phyloP scores from a whole-genome alignment of 2,329 filamentous ascomycete species.

The Fusarium sterilihyphosum region DNA sequence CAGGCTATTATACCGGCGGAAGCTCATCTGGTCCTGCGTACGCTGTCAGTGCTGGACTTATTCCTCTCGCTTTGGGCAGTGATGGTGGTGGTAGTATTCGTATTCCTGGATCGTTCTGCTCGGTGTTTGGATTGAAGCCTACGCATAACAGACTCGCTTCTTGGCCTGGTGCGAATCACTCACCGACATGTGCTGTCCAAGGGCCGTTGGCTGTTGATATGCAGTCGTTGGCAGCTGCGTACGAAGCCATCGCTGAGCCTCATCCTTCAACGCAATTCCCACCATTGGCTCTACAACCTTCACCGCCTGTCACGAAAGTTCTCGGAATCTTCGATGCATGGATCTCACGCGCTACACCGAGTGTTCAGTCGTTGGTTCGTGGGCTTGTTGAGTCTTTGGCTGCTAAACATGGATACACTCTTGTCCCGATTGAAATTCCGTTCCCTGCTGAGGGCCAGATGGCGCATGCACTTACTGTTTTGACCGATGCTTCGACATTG shows the following conservation, averaged over 20 bases:
- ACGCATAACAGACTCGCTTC: conserved; percentile 73
- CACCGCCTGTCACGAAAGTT: conserved; percentile 52
- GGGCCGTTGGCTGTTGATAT: conserved; percentile 76
- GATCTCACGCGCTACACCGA: conserved; percentile 61
- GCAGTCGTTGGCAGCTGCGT: conserved; percentile 71
- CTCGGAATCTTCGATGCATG: conserved; percentile 74
- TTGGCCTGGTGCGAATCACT: conserved; percentile 67
- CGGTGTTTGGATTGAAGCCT: conserved; percentile 78
- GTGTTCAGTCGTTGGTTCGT: conserved; percentile 54
- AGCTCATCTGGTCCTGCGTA: conserved; percentile 80
- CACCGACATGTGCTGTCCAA: conserved; percentile 70
- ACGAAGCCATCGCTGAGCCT: conserved; percentile 71
- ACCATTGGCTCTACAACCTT: conserved; percentile 42
- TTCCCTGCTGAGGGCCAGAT: conserved; percentile 71
- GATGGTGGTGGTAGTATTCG: conserved; percentile 81
- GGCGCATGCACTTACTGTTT: conserved; percentile 78
- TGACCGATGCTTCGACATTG: conserved; percentile 66
- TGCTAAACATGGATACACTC: conserved; percentile 60
- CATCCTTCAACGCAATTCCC: conserved; percentile 69
- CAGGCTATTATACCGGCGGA: conserved; percentile 78
- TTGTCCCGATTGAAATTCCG: conserved; percentile 67
- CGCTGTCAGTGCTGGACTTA: conserved; percentile 73
- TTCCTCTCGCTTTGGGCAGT: conserved; percentile 76
- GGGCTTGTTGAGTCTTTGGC: conserved; percentile 63
- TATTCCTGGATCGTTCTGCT: conserved; percentile 77